phyloP scores from a whole-genome alignment of 495 filamentous ascomycete genomes.

The Penicillium chermesinum region DNA sequence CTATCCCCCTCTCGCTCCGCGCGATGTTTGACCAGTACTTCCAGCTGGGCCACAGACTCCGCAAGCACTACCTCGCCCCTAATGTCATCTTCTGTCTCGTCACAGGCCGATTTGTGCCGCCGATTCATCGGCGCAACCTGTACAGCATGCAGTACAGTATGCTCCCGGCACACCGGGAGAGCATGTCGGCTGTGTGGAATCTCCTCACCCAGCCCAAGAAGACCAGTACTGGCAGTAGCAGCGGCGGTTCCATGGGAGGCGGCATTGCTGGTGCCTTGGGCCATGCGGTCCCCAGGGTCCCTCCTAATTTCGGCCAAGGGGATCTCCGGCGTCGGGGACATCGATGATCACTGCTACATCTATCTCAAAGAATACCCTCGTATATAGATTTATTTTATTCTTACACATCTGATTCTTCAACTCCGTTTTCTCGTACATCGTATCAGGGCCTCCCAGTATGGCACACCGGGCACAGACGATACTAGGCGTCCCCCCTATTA shows the following conservation, averaged over 20 bases:
- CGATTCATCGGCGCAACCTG: slow-evolving; percentile 87
- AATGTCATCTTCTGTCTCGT: slow-evolving; percentile 80
- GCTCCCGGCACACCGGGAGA: slow-evolving; percentile 76
- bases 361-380: slow-evolving; percentile 2
- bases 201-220: slow-evolving; percentile 56
- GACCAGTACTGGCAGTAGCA: slow-evolving; percentile 20
- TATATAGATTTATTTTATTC: slow-evolving; percentile 3
- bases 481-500: too few relatives aligned
- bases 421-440: too few relatives aligned
- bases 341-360: slow-evolving; percentile 29
- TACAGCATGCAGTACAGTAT: slow-evolving; percentile 99
- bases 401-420: too few relatives aligned
- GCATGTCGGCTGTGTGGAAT: slow-evolving; percentile 81
- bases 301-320: slow-evolving; percentile 32
- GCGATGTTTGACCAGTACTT: slow-evolving; percentile 98
- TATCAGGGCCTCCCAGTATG: too few relatives aligned
- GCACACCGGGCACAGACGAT: too few relatives aligned
- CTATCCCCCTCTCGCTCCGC: slow-evolving; percentile 80
- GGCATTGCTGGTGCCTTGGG: slow-evolving; percentile 22
- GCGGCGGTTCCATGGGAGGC: slow-evolving; percentile 23
- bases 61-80: slow-evolving; percentile 90
- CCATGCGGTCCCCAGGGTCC: slow-evolving; percentile 32
- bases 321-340: slow-evolving; percentile 35
- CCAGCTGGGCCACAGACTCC: slow-evolving; percentile 84
- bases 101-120: slow-evolving; percentile 84